Conservation (phyloP, 768 basidiomycete genomes). For the Kwoniella sp. region DNA sequence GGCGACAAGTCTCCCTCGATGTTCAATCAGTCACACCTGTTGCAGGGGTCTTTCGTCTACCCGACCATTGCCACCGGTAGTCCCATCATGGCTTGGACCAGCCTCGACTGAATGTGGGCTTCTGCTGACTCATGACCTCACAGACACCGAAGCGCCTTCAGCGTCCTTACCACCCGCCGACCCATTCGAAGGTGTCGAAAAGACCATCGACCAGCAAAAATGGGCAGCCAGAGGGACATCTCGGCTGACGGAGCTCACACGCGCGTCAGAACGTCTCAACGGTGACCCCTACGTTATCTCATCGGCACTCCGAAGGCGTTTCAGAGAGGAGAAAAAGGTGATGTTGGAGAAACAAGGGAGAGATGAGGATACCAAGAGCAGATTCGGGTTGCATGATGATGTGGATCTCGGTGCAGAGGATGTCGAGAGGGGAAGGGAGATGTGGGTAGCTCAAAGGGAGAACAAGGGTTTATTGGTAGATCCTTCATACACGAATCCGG, state of each 20-base stretch:
- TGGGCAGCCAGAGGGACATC: slow-evolving; percentile 74
- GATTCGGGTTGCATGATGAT: slow-evolving; percentile 74
- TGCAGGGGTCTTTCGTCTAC: too few relatives aligned
- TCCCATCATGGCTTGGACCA: too few relatives aligned
- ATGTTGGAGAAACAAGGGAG: slow-evolving; percentile 68
- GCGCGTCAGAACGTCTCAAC: slow-evolving; percentile 74
- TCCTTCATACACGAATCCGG: neutral
- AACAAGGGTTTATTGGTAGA: slow-evolving; percentile 56
- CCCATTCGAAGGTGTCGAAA: slow-evolving; percentile 85
- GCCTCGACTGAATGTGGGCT: neutral
- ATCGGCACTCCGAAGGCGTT: slow-evolving; percentile 71
- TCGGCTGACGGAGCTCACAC: slow-evolving; percentile 77
- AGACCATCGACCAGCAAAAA: slow-evolving; percentile 75
- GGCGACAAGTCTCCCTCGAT: too few relatives aligned
- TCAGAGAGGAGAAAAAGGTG: slow-evolving; percentile 83
- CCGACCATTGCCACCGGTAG: too few relatives aligned
- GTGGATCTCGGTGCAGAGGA: slow-evolving; percentile 64
- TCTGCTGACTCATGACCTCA: neutral
- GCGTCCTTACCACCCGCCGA: slow-evolving; percentile 65
- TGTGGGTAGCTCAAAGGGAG: slow-evolving; percentile 62
- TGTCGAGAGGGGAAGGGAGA: slow-evolving; percentile 64
- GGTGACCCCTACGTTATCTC: slow-evolving; percentile 86
- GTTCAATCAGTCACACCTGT: too few relatives aligned
- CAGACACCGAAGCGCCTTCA: slow-evolving; percentile 70
- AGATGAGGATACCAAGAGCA: slow-evolving; percentile 72